phyloP scores from a whole-genome alignment of 352 stramenopile genomes.

The Phytopythium delawarense region DNA sequence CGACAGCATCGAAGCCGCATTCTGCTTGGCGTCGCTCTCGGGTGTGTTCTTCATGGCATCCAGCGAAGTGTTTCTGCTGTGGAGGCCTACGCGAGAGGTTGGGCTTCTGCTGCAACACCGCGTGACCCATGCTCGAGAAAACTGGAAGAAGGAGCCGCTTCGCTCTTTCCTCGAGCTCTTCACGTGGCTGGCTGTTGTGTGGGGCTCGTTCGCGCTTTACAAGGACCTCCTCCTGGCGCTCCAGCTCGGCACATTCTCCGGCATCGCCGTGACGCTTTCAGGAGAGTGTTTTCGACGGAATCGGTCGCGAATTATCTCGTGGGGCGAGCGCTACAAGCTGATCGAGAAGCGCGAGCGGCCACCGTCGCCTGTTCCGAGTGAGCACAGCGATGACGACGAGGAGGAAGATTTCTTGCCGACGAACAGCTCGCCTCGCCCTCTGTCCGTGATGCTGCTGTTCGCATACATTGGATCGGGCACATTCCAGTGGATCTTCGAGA shows the following conservation, averaged over 20 bases:
- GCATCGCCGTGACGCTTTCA: constrained; percentile 73
- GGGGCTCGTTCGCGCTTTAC: constrained; percentile 78
- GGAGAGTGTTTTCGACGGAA: constrained; percentile 75
- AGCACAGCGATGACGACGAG: constrained; percentile 8
- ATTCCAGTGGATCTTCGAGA: constrained; percentile 88
- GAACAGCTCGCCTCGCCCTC: constrained; percentile 16
- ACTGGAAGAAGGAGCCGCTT: constrained; percentile 72
- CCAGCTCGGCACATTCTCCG: constrained; percentile 79
- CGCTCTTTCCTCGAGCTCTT: constrained; percentile 82
- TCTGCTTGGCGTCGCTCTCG: constrained; percentile 72
- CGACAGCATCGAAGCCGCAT: constrained; percentile 80
- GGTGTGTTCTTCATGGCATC: constrained; percentile 78
- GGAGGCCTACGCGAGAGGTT: constrained; percentile 67
- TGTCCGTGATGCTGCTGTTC: constrained; percentile 73
- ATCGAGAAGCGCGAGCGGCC: constrained; percentile 10
- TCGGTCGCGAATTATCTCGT: constrained; percentile 48
- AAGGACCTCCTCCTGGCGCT: constrained; percentile 72
- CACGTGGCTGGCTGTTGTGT: constrained; percentile 78
- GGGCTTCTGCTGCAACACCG: constrained; percentile 71
- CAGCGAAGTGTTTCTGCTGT: constrained; percentile 80
- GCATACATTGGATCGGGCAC: constrained; percentile 83
- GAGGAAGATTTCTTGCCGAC: not conserved
- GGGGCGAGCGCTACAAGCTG: constrained; percentile 17
- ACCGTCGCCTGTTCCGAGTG: constrained; percentile 18
- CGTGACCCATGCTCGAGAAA: constrained; percentile 71